Evolutionary conservation across 2,329 filamentous ascomycete genomes (phyloP), one percentile per base, ranked within the genome.

Genomic region (Aspergillus terreus): DNA sequence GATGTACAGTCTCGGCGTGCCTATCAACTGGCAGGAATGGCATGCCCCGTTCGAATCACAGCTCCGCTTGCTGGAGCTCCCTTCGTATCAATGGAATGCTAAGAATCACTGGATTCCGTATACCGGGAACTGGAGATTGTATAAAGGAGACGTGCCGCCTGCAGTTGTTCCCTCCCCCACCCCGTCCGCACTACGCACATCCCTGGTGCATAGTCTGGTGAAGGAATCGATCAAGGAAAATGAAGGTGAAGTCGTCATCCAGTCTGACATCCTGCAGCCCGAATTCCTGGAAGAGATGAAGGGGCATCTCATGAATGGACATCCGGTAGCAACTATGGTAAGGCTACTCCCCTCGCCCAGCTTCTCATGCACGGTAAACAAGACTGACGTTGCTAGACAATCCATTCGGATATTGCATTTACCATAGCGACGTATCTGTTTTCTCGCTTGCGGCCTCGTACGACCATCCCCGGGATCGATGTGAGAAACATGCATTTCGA

Each of bases 71-170:
- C 71, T 87, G 7, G 74, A 81, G 23, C 71, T 90, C 2, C 85
- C 86, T 2, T 78, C 80, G 0, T 90, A 90, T 63, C 77, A 77
- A 1, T 90, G 85, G 66, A 84, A 90, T 63, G 75, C 82, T 56
- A 88, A 88, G 76, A 83, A 82, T 58, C 88, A 89, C 71, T 88
- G 85, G 85, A 77, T 88, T 15, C 82, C 84, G 63, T 88, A 88
- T 67, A 76, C 78, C 55, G 85, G 88, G 55, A 84, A 90, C 68
- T 91, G 86, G 85, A 82, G 78, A 30, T 71, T 90, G 35, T 83
- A 79, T 54, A 91, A 91, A n/a, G 17, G 33, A 43, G 46, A 35
- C 7, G 19, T n/a, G 6, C 9, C 21, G 12, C 21, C n/a, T 23
- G 38, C 15, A 5, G 15, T 40, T 9, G 32, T 33, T 19, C 4